Conservation (phyloP, 768 basidiomycete species). For the Ramaria rubella region DNA sequence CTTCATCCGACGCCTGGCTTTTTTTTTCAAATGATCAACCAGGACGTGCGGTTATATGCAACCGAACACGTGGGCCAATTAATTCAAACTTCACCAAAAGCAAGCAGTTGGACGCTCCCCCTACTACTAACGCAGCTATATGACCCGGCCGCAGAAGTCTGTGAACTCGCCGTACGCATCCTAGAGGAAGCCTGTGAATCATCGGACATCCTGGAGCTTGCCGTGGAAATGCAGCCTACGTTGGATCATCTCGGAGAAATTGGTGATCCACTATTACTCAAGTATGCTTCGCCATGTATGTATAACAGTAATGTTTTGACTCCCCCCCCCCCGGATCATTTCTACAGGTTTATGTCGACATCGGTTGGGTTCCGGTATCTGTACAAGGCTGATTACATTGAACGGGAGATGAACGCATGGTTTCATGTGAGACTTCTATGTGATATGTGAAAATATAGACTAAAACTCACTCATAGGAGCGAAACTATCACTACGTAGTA, state of each 20-base stretch:
- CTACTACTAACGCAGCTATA: conserved; percentile 94
- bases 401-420: conserved; percentile 94
- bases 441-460: background rate
- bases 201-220: conserved; percentile 74
- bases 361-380: conserved; percentile 89
- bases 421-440: conserved; percentile 59
- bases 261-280: conserved; percentile 79
- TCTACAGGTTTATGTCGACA: conserved; percentile 83
- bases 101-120: conserved; percentile 83
- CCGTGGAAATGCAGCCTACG: conserved; percentile 91
- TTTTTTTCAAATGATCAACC: background rate
- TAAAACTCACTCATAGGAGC: conserved; percentile 54
- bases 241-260: conserved; percentile 93
- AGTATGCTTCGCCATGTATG: conserved; percentile 43
- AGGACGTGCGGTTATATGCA: conserved; percentile 86
- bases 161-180: conserved; percentile 82
- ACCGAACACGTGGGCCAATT: conserved; percentile 82
- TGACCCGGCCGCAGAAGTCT: conserved; percentile 85
- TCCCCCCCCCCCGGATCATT: too few relatives aligned
- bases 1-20: background rate
- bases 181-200: conserved; percentile 87
- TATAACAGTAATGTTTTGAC: too few relatives aligned
- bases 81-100: conserved; percentile 53
- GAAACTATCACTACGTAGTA: conserved; percentile 88
- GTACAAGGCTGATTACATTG: conserved; percentile 86